These are phyloP conservation scores for Annulohypoxylon stygium DNA, from an alignment of 495 filamentous ascomycete species.

Conservation along the genomic window DNA sequence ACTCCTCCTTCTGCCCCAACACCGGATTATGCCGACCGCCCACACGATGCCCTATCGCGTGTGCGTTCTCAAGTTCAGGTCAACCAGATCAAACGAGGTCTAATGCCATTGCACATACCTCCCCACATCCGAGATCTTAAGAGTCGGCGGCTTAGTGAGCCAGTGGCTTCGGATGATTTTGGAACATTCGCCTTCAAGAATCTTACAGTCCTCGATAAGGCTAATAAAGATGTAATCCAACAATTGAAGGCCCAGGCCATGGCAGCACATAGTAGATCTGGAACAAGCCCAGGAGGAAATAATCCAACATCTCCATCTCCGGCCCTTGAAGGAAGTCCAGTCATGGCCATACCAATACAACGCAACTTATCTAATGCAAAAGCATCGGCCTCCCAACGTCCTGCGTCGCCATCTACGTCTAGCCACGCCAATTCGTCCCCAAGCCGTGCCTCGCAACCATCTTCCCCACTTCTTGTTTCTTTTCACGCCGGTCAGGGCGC, in stretches of 20 bases:
- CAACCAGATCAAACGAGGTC: constrained; percentile 80
- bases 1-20: constrained; percentile 74
- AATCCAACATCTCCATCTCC: constrained; percentile 65
- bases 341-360: constrained; percentile 82
- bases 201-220: constrained; percentile 93
- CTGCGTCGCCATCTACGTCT: constrained; percentile 84
- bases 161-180: constrained; percentile 89
- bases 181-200: constrained; percentile 98
- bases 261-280: constrained; percentile 69
- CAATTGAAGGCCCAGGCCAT: constrained; percentile 91
- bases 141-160: constrained; percentile 89
- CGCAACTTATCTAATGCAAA: constrained; percentile 83
- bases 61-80: constrained; percentile 81
- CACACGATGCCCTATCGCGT: constrained; percentile 93
- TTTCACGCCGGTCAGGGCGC: constrained; percentile 80
- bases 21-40: constrained; percentile 84
- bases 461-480: constrained; percentile 91
- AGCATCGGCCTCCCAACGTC: constrained; percentile 71
- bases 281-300: constrained; percentile 58
- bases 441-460: constrained; percentile 89
- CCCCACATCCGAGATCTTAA: constrained; percentile 93
- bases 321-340: constrained; percentile 85
- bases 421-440: constrained; percentile 88
- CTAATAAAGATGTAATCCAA: constrained; percentile 98
- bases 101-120: constrained; percentile 96